Base-by-base conservation (phyloP, 164 flowering plant species). In the Houttuynia cordata region DNA sequence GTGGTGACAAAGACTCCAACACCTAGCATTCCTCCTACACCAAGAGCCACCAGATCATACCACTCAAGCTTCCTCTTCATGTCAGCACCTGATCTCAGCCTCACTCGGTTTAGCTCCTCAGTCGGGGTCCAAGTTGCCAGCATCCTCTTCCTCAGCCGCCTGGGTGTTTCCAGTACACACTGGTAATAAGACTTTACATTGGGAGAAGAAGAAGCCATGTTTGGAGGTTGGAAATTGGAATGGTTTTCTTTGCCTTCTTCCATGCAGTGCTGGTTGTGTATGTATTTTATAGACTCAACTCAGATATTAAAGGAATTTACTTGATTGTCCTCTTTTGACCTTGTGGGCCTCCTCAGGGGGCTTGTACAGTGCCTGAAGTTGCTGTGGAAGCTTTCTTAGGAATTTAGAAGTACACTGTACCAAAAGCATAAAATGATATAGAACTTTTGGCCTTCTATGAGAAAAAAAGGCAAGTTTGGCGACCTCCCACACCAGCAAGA, bases 21-120 rank as follows among this genome's bases (percentile, higher is more conserved):
- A 30, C 98, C 98, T 20, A 92, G 84, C 98, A 92, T 92, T 15
- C 98, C 98, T 21, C 96, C 96, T 22, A 89, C 71, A 53, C 98
- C 96, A 62, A 92, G 81, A 14, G 87, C 95, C 1, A 88, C 64
- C 22, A 89, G 74, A 63, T 92, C 98, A 70, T 77, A 75, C 91
- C 93, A 87, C 55, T 59, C 64, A 51, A 92, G 93, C 68, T 77
- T 85, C 68, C 91, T 79, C 69, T 80, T 83, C 95, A 92, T 85
- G 75, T 83, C 87, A 41, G 93, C 82, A 52, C 96, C 96, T 41
- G 98, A 89, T 73, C 96, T 71, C 24, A 69, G 71, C 71, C 96
- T 68, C 13, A 84, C 77, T 71, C 75, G 79, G 68, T 76, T 86
- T 17, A 83, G 80, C 70, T 88, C 96, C 68, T 88, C 77, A 60